Conservation (phyloP, 2,329 filamentous ascomycete species). For the Fusarium vanettenii region DNA sequence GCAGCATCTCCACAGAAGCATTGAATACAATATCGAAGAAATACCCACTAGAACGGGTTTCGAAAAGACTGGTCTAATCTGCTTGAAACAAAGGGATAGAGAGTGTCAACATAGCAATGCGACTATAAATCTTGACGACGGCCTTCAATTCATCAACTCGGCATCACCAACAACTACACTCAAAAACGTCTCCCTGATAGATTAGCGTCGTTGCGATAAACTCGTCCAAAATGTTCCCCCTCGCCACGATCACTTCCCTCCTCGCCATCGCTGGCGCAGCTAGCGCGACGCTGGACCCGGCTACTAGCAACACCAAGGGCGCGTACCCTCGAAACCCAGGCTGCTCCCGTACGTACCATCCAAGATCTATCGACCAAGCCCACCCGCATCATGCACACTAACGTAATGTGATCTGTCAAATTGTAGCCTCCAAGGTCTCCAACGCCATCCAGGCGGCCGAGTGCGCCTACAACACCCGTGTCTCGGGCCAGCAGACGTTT, state of each 20-base stretch:
- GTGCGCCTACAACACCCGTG: slow-evolving; percentile 42
- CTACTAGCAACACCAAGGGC: slow-evolving; percentile 38
- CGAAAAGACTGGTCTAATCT: slow-evolving; percentile 22
- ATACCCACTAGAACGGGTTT: slow-evolving; percentile 23
- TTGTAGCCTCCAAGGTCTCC: slow-evolving; percentile 36
- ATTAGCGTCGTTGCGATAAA: not conserved
- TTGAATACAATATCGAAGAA: not conserved
- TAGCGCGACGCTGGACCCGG: slow-evolving; percentile 39
- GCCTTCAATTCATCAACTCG: not conserved
- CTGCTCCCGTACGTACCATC: slow-evolving; percentile 29
- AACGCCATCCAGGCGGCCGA: slow-evolving; percentile 42
- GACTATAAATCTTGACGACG: slow-evolving; percentile 13
- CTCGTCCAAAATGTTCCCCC: slow-evolving; percentile 29
- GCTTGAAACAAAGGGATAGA: slow-evolving; percentile 18
- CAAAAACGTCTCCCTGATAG: not conserved
- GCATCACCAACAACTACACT: not conserved
- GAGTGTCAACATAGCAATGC: not conserved
- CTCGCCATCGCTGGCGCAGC: slow-evolving; percentile 34
- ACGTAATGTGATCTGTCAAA: not conserved
- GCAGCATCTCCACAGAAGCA: not conserved
- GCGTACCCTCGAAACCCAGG: slow-evolving; percentile 36
- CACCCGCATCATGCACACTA: not conserved
- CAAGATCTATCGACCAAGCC: not conserved
- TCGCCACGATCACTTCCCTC: slow-evolving; percentile 36
- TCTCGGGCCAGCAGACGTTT: slow-evolving; percentile 40